Evolutionary conservation across 2,329 filamentous ascomycete genomes (phyloP).

Genomic region (Talaromyces funiculosus): DNA sequence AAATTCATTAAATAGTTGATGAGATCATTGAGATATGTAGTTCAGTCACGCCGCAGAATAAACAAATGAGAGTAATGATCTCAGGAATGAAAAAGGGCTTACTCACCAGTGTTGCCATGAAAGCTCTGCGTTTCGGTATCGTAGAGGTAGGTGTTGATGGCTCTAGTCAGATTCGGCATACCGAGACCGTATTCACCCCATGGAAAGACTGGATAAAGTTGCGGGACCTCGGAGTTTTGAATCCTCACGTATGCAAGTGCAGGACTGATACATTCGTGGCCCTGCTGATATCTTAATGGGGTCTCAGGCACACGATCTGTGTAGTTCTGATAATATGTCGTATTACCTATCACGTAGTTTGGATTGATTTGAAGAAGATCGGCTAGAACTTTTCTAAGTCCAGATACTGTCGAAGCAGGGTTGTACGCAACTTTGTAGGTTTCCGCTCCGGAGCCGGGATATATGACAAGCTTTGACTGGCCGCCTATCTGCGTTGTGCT

Average conservation of each 20-base stretch:
- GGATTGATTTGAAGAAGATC: not conserved
- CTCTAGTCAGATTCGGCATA: not conserved
- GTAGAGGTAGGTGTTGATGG: not conserved
- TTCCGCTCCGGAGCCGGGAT: not conserved
- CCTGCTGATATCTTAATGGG: not conserved
- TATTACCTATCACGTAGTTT: not conserved
- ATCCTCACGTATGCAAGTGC: not conserved
- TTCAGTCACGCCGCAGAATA: not conserved
- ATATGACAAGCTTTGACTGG: not conserved
- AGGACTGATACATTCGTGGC: not conserved
- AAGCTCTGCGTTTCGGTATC: not conserved
- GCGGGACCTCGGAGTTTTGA: not conserved
- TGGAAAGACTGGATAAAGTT: not conserved
- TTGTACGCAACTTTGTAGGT: not conserved
- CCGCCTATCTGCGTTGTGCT: not conserved
- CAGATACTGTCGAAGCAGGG: conserved; percentile 1
- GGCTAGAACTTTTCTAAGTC: not conserved
- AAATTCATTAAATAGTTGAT: not conserved
- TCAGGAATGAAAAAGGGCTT: not conserved
- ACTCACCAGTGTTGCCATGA: not conserved
- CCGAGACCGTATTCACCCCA: conserved; percentile 7
- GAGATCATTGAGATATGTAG: not conserved
- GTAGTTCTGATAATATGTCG: not conserved
- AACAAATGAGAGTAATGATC: not conserved
- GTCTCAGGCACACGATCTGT: not conserved